Conservation (phyloP, 2,329 filamentous ascomycete species). For the Tolypocladium cylindrosporum region DNA sequence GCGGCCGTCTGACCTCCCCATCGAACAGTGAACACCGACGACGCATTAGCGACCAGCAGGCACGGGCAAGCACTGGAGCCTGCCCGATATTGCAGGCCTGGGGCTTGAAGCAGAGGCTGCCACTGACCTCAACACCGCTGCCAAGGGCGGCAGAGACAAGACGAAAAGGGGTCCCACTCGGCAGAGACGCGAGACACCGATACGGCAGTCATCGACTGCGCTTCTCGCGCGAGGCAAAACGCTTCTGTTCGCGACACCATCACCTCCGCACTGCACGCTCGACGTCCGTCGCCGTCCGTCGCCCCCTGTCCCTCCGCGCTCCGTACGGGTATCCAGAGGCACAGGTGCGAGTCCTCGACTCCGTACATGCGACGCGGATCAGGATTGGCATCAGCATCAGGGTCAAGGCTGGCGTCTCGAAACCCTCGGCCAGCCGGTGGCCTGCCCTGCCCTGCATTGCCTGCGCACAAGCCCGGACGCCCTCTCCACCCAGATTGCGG, state of each 20-base stretch:
- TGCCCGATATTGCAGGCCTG: neutral
- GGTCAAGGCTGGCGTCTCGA: constrained; percentile 23
- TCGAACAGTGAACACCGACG: too few species aligned
- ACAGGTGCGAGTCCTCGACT: neutral
- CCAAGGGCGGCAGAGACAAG: neutral
- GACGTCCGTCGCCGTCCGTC: neutral
- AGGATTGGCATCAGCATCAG: constrained; percentile 20
- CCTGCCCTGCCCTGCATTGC: neutral
- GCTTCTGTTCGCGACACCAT: neutral
- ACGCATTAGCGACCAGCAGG: neutral
- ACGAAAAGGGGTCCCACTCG: neutral
- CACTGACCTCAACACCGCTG: neutral
- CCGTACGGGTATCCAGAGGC: neutral
- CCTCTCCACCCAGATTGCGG: constrained; percentile 2
- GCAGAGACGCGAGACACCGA: neutral
- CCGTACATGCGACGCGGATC: constrained; percentile 36
- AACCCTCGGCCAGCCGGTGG: constrained; percentile 13
- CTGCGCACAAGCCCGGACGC: neutral
- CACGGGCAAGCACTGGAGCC: neutral
- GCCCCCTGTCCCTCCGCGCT: neutral
- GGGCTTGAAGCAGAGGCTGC: neutral
- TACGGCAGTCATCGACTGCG: neutral
- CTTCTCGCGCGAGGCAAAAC: neutral
- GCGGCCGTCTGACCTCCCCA: neutral
- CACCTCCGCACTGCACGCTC: neutral